Conservation (phyloP, 2,329 filamentous ascomycete species). For the Lachnellula hyalina region DNA sequence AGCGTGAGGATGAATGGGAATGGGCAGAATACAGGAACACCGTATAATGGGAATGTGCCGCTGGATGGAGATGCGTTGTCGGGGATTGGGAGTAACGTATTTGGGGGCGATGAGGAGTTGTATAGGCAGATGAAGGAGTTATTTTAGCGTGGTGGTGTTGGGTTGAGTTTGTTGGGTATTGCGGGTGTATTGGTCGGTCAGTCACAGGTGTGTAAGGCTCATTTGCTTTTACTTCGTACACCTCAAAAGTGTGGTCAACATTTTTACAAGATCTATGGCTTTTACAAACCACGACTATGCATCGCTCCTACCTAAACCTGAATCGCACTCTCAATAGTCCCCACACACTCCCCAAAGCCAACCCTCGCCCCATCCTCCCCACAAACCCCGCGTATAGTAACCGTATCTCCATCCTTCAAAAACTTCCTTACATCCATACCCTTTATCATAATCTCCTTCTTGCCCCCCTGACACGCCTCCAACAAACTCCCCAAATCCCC, state of each 20-base stretch:
- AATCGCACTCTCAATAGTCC: constrained; percentile 44
- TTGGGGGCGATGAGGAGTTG: constrained; percentile 32
- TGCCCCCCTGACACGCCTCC: constrained; percentile 67
- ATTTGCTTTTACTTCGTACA: too few relatives aligned
- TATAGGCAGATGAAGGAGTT: constrained; percentile 31
- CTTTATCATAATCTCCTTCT: constrained; percentile 53
- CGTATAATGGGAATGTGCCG: constrained; percentile 3
- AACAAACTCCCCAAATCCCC: constrained; percentile 62
- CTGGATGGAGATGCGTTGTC: constrained; percentile 8
- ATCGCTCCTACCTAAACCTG: not conserved
- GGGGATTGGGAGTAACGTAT: constrained; percentile 26
- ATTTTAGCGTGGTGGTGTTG: constrained; percentile 19
- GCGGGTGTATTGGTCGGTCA: too few relatives aligned
- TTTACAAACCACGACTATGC: not conserved
- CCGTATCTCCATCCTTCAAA: constrained; percentile 67
- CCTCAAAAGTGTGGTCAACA: too few relatives aligned
- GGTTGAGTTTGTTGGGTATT: not conserved
- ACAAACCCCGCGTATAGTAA: constrained; percentile 61
- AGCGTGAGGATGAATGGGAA: constrained; percentile 22
- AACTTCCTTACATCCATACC: constrained; percentile 65
- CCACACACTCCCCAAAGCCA: constrained; percentile 70
- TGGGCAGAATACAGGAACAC: constrained; percentile 6
- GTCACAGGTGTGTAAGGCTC: too few relatives aligned
- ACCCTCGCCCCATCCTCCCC: constrained; percentile 62
- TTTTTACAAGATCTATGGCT: too few relatives aligned